Conservation (phyloP, 257 asterid genomes). For the Nicotiana tomentosiformis region DNA sequence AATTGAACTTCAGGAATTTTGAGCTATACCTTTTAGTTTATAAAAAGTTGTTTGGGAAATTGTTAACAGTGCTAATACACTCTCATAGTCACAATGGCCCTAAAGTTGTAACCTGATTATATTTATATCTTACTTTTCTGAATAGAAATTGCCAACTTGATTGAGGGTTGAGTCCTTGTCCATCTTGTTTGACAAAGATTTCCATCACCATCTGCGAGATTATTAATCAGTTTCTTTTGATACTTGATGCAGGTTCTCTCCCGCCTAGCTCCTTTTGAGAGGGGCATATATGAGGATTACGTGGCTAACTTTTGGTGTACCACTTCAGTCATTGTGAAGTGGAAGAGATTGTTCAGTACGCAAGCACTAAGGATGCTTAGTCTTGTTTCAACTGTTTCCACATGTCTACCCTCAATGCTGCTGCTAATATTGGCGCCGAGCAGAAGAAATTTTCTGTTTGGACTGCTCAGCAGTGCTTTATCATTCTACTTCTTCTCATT, state of each 20-base stretch:
- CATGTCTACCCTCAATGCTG: constrained; percentile 75
- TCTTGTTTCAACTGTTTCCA: constrained; percentile 69
- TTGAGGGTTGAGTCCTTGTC: neutral
- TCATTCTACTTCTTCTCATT: constrained; percentile 90
- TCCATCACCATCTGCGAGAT: neutral
- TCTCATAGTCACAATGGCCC: neutral
- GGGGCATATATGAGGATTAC: constrained; percentile 95
- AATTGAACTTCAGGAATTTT: neutral
- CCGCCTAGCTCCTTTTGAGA: constrained; percentile 94
- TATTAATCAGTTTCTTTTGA: constrained; percentile 9
- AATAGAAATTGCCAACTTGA: neutral
- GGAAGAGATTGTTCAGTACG: constrained; percentile 85
- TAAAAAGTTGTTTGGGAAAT: neutral
- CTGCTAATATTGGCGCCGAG: constrained; percentile 64
- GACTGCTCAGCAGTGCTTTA: constrained; percentile 74
- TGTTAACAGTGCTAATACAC: neutral
- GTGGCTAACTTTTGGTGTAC: constrained; percentile 99
- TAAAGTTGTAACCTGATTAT: neutral
- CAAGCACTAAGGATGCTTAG: constrained; percentile 58
- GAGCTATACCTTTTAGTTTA: neutral
- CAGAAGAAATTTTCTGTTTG: constrained; percentile 62
- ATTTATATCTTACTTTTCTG: neutral
- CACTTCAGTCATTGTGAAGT: constrained; percentile 68
- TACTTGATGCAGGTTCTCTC: constrained; percentile 73
- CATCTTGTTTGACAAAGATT: neutral